Conservation (phyloP, 1,284 basidiomycete genomes). For the Melanopsichium pennsylvanicum region DNA sequence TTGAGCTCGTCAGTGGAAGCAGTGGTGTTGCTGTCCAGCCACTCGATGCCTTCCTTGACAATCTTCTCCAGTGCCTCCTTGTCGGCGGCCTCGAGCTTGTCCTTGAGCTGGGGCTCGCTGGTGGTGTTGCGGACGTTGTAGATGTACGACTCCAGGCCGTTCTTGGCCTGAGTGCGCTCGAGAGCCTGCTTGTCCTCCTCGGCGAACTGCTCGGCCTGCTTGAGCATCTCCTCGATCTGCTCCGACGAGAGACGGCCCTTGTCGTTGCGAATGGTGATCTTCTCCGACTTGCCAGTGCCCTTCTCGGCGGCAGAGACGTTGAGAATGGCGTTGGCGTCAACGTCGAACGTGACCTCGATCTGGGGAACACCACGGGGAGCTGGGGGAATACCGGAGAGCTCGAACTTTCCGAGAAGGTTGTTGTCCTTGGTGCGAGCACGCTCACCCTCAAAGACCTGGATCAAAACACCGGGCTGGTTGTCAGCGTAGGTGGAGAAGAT, state of each 20-base stretch:
- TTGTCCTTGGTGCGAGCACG: constrained; percentile 99
- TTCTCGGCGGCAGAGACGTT: constrained; percentile 97
- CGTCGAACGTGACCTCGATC: constrained; percentile 97
- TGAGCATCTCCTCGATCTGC: constrained; percentile 92
- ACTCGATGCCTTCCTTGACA: constrained; percentile 84
- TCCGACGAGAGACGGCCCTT: constrained; percentile 98
- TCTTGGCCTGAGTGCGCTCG: constrained; percentile 81
- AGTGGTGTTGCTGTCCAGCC: constrained; percentile 89
- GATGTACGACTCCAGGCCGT: constrained; percentile 83
- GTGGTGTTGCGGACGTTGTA: constrained; percentile 91
- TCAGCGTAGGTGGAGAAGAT: constrained; percentile 99
- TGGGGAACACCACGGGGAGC: constrained; percentile 98
- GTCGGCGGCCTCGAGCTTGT: constrained; percentile 88
- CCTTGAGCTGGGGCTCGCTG: constrained; percentile 66
- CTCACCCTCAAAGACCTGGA: constrained; percentile 99
- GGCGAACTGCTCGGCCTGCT: constrained; percentile 76
- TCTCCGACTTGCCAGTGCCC: constrained; percentile 93
- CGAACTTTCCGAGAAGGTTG: constrained; percentile 98
- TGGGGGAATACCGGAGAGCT: constrained; percentile 95
- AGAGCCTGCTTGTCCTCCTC: constrained; percentile 71
- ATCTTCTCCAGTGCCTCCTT: constrained; percentile 84
- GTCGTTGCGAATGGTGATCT: constrained; percentile 96
- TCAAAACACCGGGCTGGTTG: constrained; percentile 98
- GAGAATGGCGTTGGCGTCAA: constrained; percentile 97
- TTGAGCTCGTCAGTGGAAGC: constrained; percentile 96